Evolutionary conservation across 805 yeast genomes (phyloP).

Genomic region (Candida ovalis): DNA sequence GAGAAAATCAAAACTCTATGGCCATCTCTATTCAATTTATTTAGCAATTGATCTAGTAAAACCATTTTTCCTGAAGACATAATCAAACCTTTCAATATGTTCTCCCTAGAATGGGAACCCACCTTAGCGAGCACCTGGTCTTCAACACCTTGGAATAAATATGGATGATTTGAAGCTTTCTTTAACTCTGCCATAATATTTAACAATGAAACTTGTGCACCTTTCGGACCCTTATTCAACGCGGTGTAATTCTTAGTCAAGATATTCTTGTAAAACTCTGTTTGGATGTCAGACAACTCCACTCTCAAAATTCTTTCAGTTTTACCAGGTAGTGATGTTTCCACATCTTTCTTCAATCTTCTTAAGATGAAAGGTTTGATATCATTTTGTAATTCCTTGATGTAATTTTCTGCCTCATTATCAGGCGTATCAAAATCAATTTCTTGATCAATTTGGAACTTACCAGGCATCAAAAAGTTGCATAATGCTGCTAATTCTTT

Average conservation of each 20-base stretch:
- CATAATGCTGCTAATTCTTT: slow-evolving; percentile 94
- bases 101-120: slow-evolving; percentile 64
- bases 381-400: slow-evolving; percentile 76
- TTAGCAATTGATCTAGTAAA: slow-evolving; percentile 80
- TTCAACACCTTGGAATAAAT: slow-evolving; percentile 90
- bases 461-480: slow-evolving; percentile 95
- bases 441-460: slow-evolving; percentile 84
- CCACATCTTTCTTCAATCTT: slow-evolving; percentile 94
- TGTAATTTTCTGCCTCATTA: slow-evolving; percentile 82
- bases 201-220: slow-evolving; percentile 78
- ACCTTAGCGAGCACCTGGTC: slow-evolving; percentile 68
- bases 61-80: slow-evolving; percentile 99
- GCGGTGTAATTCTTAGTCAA: slow-evolving; percentile 91
- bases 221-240: slow-evolving; percentile 75
- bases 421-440: slow-evolving; percentile 91
- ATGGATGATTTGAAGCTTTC: slow-evolving; percentile 97
- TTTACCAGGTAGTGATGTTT: slow-evolving; percentile 92
- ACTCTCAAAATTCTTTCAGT: slow-evolving; percentile 94
- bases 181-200: slow-evolving; percentile 95
- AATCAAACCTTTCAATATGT: slow-evolving; percentile 80
- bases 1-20: slow-evolving; percentile 93
- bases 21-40: slow-evolving; percentile 84
- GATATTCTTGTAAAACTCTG: slow-evolving; percentile 91
- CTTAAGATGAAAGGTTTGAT: slow-evolving; percentile 91
- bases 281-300: slow-evolving; percentile 91